These are phyloP conservation scores for Colletotrichum somersetense DNA, from an alignment of 2,329 filamentous ascomycete genomes.

Conservation along the genomic window DNA sequence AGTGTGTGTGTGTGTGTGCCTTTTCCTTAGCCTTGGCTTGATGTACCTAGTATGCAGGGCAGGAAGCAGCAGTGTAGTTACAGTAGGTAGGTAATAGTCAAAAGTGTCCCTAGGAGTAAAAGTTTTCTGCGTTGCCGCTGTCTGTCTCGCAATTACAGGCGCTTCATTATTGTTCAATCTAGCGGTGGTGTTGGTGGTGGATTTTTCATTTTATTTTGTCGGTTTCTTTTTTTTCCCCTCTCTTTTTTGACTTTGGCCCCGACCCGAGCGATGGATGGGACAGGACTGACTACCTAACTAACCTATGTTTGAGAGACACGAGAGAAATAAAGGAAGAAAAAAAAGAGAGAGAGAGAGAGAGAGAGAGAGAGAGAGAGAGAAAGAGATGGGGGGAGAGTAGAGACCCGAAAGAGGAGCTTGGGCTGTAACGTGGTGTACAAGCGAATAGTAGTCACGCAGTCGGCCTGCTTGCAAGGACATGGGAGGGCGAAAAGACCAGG, in stretches of 20 bases:
- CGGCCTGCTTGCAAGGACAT: conserved; percentile 2
- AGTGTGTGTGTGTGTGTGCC: neutral
- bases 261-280: conserved; percentile 3
- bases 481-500: neutral
- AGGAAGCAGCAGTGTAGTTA: too few species aligned
- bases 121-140: neutral
- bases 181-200: too few species aligned
- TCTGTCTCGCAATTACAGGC: neutral
- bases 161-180: neutral
- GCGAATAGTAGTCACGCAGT: neutral
- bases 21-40: neutral
- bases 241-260: neutral
- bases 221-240: too few species aligned
- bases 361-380: neutral
- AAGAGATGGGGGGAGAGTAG: neutral
- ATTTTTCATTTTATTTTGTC: too few species aligned
- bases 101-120: conserved; percentile 4
- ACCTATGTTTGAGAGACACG: neutral
- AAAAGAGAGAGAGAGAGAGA: neutral
- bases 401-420: conserved; percentile 18
- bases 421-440: neutral
- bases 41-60: neutral
- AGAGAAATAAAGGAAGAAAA: neutral
- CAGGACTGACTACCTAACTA: too few species aligned
- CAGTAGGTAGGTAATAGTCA: neutral